Conservation (phyloP, 2,329 filamentous ascomycete genomes). For the Amauroascus verrucosus region DNA sequence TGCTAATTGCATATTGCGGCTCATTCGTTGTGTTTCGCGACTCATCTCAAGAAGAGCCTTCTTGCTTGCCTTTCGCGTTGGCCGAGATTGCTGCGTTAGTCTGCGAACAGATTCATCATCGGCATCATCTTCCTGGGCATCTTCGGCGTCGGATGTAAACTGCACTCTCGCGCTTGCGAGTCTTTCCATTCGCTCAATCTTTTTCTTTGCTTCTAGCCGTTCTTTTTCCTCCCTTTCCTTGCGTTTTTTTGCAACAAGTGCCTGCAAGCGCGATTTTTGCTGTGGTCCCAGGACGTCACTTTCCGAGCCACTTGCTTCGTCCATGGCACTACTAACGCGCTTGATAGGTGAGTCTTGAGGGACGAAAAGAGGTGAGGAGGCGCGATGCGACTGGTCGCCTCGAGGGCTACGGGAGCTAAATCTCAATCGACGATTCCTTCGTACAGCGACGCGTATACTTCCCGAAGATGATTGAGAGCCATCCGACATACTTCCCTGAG, state of each 20-base stretch:
- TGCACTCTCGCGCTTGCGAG: constrained; percentile 21
- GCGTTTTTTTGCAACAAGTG: constrained; percentile 62
- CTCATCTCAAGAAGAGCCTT: constrained; percentile 93
- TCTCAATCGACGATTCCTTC: constrained; percentile 13
- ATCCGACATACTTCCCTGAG: not conserved
- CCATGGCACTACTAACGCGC: not conserved
- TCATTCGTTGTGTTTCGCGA: constrained; percentile 84
- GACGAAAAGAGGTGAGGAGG: constrained; percentile 38
- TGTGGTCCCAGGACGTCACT: constrained; percentile 24
- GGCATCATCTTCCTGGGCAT: constrained; percentile 40
- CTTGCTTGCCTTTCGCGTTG: constrained; percentile 75
- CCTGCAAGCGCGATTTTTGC: constrained; percentile 53
- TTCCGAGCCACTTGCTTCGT: not conserved
- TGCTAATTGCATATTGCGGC: constrained; percentile 77
- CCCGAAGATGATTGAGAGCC: constrained; percentile 17
- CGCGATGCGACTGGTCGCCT: constrained; percentile 18
- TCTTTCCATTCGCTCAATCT: constrained; percentile 26
- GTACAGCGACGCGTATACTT: constrained; percentile 24
- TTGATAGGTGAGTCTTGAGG: constrained; percentile 18
- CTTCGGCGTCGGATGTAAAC: constrained; percentile 31
- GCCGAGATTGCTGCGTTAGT: constrained; percentile 58
- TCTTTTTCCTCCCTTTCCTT: constrained; percentile 60
- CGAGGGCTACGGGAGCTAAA: not conserved
- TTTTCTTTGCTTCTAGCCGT: constrained; percentile 40
- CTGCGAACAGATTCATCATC: constrained; percentile 55